phyloP scores from a whole-genome alignment of 345 rosid genomes.

The Isatis tinctoria region DNA sequence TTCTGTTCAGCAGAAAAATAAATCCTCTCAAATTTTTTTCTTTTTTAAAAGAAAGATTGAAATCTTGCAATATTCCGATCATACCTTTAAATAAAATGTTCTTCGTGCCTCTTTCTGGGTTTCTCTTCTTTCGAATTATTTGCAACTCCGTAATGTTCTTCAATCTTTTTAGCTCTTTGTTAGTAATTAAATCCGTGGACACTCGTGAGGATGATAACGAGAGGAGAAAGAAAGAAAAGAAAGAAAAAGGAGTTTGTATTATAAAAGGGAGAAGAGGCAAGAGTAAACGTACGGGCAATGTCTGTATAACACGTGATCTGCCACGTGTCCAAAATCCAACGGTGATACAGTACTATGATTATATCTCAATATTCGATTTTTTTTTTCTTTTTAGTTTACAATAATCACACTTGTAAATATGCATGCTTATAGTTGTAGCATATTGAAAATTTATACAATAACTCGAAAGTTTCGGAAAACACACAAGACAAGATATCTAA shows the following conservation, averaged over 20 bases:
- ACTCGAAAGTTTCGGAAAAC: background rate
- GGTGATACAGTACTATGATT: background rate
- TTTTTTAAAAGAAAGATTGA: background rate
- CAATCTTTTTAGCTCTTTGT: background rate
- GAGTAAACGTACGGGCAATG: conserved; percentile 25
- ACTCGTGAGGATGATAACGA: background rate
- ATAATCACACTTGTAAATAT: background rate
- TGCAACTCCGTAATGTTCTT: background rate
- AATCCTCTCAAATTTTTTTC: background rate
- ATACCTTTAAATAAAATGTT: conserved; percentile 17
- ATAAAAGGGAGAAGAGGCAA: background rate
- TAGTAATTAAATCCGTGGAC: background rate
- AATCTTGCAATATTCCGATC: background rate
- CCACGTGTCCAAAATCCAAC: background rate
- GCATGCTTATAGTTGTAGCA: background rate
- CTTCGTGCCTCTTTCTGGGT: background rate
- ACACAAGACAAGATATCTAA: background rate
- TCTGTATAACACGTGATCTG: conserved; percentile 2
- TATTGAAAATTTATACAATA: too few relatives aligned
- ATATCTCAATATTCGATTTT: background rate
- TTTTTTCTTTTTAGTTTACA: background rate
- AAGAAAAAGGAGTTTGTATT: background rate
- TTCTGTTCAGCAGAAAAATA: background rate
- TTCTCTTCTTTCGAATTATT: background rate
- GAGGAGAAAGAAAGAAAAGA: background rate